Conservation (phyloP, 1,139 yeast genomes). For the Casaregolazyma suthepensis region DNA sequence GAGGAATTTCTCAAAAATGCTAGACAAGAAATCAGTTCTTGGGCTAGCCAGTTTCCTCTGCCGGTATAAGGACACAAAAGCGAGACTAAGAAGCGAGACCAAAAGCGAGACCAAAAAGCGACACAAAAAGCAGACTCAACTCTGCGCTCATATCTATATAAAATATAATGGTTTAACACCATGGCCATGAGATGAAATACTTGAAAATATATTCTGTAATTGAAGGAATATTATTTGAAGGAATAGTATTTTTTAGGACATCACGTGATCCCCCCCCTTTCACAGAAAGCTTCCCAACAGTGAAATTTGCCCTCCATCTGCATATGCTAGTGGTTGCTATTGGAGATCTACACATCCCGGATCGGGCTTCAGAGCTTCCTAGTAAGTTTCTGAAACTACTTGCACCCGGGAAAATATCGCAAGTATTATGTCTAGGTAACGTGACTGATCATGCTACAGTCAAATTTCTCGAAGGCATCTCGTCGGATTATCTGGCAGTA, state of each 20-base stretch:
- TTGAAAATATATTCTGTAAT: not conserved
- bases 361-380: constrained; percentile 46
- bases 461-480: constrained; percentile 56
- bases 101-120: no score
- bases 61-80: constrained; percentile 39
- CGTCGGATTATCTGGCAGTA: constrained; percentile 70
- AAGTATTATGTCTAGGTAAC: constrained; percentile 83
- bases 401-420: constrained; percentile 75
- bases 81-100: no score
- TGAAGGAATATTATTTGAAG: no score
- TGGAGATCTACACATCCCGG: constrained; percentile 88
- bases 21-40: constrained; percentile 71
- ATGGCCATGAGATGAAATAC: not conserved
- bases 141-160: not conserved
- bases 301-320: not conserved
- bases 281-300: not conserved
- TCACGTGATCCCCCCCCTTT: not conserved
- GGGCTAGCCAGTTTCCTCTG: constrained; percentile 95
- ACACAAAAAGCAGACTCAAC: not conserved
- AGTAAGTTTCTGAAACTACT: constrained; percentile 61
- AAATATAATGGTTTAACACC: constrained; percentile 3
- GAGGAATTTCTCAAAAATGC: constrained; percentile 59
- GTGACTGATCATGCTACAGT: constrained; percentile 61
- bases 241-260: no score
- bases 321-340: constrained; percentile 79